phyloP scores from a whole-genome alignment of 768 basidiomycete genomes.

The Tephrocybe sp. region DNA sequence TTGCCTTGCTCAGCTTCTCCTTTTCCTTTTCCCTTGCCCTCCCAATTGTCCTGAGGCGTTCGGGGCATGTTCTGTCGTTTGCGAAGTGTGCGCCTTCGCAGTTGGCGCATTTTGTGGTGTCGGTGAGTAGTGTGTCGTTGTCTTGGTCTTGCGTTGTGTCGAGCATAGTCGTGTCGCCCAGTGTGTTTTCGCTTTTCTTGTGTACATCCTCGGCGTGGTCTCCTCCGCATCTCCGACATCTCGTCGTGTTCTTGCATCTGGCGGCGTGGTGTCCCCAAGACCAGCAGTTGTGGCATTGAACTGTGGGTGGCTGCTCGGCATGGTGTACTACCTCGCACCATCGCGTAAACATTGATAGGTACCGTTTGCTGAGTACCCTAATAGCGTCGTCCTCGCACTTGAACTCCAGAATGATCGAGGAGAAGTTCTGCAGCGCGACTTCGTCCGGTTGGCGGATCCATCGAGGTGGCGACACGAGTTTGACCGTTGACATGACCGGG shows the following conservation, averaged over 20 bases:
- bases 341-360: not conserved
- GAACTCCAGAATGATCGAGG: slow-evolving; percentile 4
- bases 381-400: not conserved
- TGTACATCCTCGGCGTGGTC: no score
- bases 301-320: not conserved
- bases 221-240: not conserved
- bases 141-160: no score
- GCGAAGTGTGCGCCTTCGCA: no score
- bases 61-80: no score
- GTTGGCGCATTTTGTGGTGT: no score
- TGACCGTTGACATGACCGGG: slow-evolving; percentile 5
- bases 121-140: no score
- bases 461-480: not conserved
- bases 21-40: no score
- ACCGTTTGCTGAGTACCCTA: not conserved
- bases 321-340: not conserved
- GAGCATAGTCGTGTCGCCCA: no score
- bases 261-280: slow-evolving; percentile 1
- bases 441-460: slow-evolving; percentile 1
- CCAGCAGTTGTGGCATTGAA: slow-evolving; percentile 12
- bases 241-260: not conserved
- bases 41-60: no score
- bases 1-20: no score
- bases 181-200: not conserved
- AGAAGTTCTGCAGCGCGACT: not conserved